phyloP scores from a whole-genome alignment of 495 filamentous ascomycete genomes.

The Evernia prunastri region DNA sequence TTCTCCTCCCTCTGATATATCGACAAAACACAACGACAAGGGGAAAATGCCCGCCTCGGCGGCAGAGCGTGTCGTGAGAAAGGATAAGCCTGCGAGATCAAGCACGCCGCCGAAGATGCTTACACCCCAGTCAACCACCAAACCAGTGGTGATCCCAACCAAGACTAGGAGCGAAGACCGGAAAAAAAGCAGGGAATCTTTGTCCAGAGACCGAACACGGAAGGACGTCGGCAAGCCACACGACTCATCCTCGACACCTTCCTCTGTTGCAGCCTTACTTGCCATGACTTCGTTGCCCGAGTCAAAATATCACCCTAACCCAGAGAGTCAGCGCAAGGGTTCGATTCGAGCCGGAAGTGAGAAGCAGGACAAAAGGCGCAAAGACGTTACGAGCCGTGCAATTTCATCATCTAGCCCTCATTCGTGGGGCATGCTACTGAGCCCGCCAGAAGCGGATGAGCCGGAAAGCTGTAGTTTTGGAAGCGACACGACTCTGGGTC shows the following conservation, averaged over 20 bases:
- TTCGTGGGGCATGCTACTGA: constrained; percentile 40
- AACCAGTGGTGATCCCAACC: constrained; percentile 28
- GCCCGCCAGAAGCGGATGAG: constrained; percentile 39
- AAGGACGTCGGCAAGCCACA: constrained; percentile 14
- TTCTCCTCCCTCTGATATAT: constrained; percentile 10
- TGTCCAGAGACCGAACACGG: constrained; percentile 4
- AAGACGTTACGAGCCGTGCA: constrained; percentile 1
- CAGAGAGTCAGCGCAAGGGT: not conserved
- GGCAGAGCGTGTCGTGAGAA: constrained; percentile 13
- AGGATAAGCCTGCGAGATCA: not conserved
- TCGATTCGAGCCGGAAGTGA: not conserved
- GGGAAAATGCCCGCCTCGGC: not conserved
- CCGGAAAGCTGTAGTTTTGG: constrained; percentile 31
- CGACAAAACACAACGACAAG: constrained; percentile 1
- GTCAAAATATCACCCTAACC: not conserved
- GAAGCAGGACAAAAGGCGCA: not conserved
- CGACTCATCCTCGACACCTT: constrained; percentile 20
- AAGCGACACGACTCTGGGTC: constrained; percentile 38
- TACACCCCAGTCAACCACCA: constrained; percentile 17
- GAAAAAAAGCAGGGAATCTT: constrained; percentile 11
- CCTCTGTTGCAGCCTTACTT: constrained; percentile 22
- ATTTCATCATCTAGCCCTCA: constrained; percentile 24
- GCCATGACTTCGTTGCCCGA: constrained; percentile 19
- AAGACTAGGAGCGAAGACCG: constrained; percentile 15
- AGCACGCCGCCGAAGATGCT: constrained; percentile 40